Conservation (phyloP, 2,329 filamentous ascomycete genomes). For the Aureobasidium sp. region DNA sequence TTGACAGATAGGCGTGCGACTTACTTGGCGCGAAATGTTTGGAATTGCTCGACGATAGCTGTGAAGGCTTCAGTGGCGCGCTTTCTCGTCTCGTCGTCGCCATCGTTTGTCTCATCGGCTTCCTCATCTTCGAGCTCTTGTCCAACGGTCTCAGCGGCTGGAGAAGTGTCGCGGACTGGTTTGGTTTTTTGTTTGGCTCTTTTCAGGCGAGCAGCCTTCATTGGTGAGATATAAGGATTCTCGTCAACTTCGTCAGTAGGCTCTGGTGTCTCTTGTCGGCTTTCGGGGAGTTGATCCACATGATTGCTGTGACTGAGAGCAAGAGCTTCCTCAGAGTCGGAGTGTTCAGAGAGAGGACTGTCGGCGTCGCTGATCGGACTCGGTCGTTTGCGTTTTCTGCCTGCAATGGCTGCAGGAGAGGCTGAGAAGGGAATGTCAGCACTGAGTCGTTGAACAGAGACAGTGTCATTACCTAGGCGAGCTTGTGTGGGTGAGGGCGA, state of each 20-base stretch:
- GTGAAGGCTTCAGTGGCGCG: constrained; percentile 38
- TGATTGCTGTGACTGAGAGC: constrained; percentile 22
- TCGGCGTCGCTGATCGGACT: constrained; percentile 22
- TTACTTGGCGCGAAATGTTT: constrained; percentile 56
- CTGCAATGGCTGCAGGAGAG: constrained; percentile 14
- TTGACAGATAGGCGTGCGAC: background rate
- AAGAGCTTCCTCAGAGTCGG: constrained; percentile 24
- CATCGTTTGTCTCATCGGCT: constrained; percentile 22
- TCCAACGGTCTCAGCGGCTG: constrained; percentile 28
- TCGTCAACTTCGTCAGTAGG: constrained; percentile 16
- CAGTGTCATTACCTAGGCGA: background rate
- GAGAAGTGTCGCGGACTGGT: background rate
- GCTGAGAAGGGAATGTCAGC: background rate
- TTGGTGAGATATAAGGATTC: constrained; percentile 15
- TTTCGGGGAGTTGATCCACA: background rate
- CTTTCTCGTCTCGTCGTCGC: constrained; percentile 19
- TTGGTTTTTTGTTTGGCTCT: constrained; percentile 10
- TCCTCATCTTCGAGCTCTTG: constrained; percentile 31
- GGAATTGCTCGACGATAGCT: constrained; percentile 81
- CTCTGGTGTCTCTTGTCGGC: constrained; percentile 11
- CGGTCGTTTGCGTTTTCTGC: constrained; percentile 38
- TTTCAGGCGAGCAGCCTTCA: constrained; percentile 10
- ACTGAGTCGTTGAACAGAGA: background rate
- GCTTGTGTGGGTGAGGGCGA: constrained; percentile 8
- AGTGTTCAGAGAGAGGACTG: constrained; percentile 30